A percentile compares a stretch with the other conserved stretches of the same genome.
phyloP scores from a whole-genome alignment of 2,329 filamentous ascomycete species.

The Stromatinia cepivora region DNA sequence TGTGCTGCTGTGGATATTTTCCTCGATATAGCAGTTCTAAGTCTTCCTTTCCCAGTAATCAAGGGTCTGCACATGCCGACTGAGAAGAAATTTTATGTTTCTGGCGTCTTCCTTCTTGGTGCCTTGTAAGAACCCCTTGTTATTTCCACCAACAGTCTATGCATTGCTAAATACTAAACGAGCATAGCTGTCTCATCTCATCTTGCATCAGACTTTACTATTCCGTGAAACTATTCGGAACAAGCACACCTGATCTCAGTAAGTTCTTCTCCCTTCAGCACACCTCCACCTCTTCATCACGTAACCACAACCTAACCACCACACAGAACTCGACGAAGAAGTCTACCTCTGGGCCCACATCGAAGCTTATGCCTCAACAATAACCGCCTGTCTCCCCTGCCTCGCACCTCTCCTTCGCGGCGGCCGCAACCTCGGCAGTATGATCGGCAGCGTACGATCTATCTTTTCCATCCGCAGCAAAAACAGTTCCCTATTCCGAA shows the following conservation, averaged over 20 bases:
- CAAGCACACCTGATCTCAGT: conserved; percentile 16
- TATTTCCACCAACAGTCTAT: no score
- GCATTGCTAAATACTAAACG: neutral
- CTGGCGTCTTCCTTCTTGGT: conserved; percentile 15
- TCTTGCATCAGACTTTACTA: conserved; percentile 15
- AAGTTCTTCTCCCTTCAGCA: neutral
- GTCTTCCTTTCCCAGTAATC: conserved; percentile 12
- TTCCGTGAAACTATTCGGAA: conserved; percentile 15
- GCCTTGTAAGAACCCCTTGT: conserved; percentile 4
- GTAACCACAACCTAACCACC: neutral
- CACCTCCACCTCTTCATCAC: neutral
- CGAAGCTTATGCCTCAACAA: conserved; percentile 9
- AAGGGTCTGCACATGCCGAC: conserved; percentile 12
- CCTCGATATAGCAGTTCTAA: conserved; percentile 7
- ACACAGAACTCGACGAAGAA: conserved; percentile 7
- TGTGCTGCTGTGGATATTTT: conserved; percentile 15
- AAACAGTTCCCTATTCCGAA: neutral
- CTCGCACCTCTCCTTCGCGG: conserved; percentile 14
- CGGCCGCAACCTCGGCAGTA: conserved; percentile 4
- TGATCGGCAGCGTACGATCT: conserved; percentile 13
- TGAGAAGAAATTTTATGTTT: conserved; percentile 11
- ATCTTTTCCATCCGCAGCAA: conserved; percentile 14
- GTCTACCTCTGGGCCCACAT: conserved; percentile 19
- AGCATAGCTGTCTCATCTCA: conserved; percentile 16
- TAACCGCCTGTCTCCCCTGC: conserved; percentile 13